Conservation (phyloP, 768 basidiomycete genomes). For the Rhodocollybia butyracea region DNA sequence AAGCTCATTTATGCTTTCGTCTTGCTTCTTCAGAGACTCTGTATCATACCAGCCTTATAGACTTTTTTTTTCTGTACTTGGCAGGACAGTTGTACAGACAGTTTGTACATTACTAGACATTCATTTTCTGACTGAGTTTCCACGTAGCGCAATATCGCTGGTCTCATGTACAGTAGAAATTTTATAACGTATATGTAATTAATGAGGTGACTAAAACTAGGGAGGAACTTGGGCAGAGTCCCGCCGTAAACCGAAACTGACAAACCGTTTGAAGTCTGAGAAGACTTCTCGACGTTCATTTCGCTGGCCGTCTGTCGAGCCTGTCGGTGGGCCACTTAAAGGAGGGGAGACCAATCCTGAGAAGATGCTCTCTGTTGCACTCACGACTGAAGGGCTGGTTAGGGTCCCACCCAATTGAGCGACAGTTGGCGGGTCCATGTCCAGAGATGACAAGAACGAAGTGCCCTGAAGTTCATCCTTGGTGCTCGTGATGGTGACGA, state of each 20-base stretch:
- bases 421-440: constrained; percentile 84
- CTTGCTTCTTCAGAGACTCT: not conserved
- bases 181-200: not conserved
- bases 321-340: constrained; percentile 58
- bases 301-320: constrained; percentile 44
- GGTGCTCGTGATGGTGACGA: constrained; percentile 90
- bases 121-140: no score
- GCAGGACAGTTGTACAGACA: no score
- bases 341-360: constrained; percentile 60
- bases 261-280: constrained; percentile 83
- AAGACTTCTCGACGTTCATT: constrained; percentile 74
- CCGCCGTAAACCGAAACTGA: constrained; percentile 83
- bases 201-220: not conserved
- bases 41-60: not conserved
- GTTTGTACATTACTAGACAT: no score
- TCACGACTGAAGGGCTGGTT: constrained; percentile 55
- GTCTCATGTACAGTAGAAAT: not conserved
- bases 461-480: constrained; percentile 84
- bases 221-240: constrained; percentile 39
- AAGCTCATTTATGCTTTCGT: not conserved
- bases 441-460: constrained; percentile 89
- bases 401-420: constrained; percentile 47
- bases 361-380: constrained; percentile 52
- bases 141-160: no score
- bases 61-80: not conserved